phyloP scores from a whole-genome alignment of 116 monocot genomes.

The Zostera marina region DNA sequence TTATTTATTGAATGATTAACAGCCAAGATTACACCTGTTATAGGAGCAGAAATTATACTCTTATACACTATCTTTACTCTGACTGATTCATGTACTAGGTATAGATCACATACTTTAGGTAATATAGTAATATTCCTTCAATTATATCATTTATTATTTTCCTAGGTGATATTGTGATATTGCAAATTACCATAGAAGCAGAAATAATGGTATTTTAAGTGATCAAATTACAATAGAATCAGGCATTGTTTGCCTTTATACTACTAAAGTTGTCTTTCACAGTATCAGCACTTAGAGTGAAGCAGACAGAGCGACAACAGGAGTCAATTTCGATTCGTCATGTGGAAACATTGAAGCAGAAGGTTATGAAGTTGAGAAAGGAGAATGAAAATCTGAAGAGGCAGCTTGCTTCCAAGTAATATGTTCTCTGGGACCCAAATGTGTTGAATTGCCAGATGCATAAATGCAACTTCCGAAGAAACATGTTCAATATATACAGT shows the following conservation, averaged over 20 bases:
- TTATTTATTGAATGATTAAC: too few species aligned
- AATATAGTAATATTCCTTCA: too few species aligned
- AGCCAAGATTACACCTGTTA: too few species aligned
- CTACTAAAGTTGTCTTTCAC: not conserved
- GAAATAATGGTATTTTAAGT: too few species aligned
- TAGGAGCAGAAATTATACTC: not conserved
- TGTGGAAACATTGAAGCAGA: constrained; percentile 57
- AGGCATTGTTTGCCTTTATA: not conserved
- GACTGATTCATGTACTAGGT: not conserved
- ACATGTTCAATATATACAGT: too few species aligned
- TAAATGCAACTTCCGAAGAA: too few species aligned
- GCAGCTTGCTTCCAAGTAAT: constrained; percentile 9
- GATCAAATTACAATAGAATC: too few species aligned
- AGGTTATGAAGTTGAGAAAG: constrained; percentile 63
- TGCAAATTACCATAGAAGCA: too few species aligned
- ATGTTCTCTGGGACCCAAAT: not conserved
- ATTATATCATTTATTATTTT: not conserved
- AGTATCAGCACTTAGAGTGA: constrained; percentile 33
- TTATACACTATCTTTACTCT: too few species aligned
- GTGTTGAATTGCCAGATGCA: not conserved
- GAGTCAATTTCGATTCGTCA: constrained; percentile 49
- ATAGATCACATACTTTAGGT: not conserved
- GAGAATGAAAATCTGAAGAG: constrained; percentile 60
- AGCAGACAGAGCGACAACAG: constrained; percentile 43
- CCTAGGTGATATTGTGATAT: too few species aligned